Percentiles rank a stretch among this genome's conserved stretches.
Conservation (phyloP, 306 rosid genomes). For the Phaseolus lunatus region DNA sequence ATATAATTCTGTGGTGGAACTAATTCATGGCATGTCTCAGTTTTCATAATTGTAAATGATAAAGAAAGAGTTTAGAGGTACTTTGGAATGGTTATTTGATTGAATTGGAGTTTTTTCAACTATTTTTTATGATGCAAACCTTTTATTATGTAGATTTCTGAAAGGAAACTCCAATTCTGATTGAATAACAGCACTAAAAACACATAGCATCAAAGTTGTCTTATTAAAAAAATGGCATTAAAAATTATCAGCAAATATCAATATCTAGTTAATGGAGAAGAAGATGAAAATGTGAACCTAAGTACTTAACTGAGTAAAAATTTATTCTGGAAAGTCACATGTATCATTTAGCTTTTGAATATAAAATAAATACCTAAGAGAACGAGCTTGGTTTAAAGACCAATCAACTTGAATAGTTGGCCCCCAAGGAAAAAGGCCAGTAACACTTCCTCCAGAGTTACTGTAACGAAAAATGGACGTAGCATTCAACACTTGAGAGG, state of each 20-base stretch:
- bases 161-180: not conserved
- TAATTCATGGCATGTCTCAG: not conserved
- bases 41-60: slow-evolving; percentile 5
- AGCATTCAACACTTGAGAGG: slow-evolving; percentile 63
- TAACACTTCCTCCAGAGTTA: slow-evolving; percentile 63
- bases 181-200: not conserved
- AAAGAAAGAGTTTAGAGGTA: not conserved
- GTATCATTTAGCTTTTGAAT: not conserved
- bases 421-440: slow-evolving; percentile 77
- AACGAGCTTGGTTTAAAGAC: slow-evolving; percentile 85
- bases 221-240: not conserved
- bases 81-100: not conserved
- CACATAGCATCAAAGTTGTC: not conserved
- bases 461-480: slow-evolving; percentile 75
- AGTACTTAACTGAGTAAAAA: not conserved
- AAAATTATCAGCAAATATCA: not conserved
- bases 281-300: not conserved
- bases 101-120: not conserved
- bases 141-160: not conserved
- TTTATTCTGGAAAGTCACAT: not conserved
- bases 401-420: slow-evolving; percentile 75
- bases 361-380: slow-evolving; percentile 63
- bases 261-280: slow-evolving; percentile 8
- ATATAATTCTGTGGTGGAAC: not conserved
- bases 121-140: not conserved